A percentile compares a stretch with the other conserved stretches of the same genome.
Evolutionary conservation across 2,329 filamentous ascomycete genomes (phyloP).

Genomic region (Neodidymelliopsis sp.): DNA sequence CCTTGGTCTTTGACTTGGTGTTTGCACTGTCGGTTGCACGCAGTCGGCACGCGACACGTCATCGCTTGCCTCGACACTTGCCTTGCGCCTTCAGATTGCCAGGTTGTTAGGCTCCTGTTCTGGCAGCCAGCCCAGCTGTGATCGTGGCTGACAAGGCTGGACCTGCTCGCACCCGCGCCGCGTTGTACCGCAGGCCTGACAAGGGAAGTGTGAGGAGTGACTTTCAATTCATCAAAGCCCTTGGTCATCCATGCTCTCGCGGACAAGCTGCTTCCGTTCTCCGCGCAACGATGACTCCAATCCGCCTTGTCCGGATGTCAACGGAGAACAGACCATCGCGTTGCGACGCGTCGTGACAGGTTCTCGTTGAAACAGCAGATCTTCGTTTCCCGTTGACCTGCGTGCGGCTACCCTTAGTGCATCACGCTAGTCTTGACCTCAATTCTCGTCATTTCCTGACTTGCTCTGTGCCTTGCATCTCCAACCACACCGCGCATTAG

Average conservation of each 20-base stretch:
- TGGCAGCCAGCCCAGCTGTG: constrained; percentile 26
- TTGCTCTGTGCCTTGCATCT: constrained; percentile 7
- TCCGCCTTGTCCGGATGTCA: constrained; percentile 10
- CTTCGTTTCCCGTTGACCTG: constrained; percentile 44
- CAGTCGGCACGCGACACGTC: constrained; percentile 14
- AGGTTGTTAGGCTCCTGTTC: constrained; percentile 27
- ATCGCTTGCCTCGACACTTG: constrained; percentile 1
- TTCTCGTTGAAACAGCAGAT: constrained; percentile 35
- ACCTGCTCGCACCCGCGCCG: constrained; percentile 16
- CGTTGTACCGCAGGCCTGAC: constrained; percentile 1
- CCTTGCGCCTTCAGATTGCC: constrained; percentile 6
- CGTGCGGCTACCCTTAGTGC: constrained; percentile 44
- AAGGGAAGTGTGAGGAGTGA: neutral
- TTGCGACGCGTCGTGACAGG: constrained; percentile 30
- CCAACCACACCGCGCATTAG: neutral
- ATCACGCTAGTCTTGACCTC: constrained; percentile 14
- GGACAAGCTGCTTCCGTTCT: constrained; percentile 1
- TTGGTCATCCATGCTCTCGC: too few species aligned
- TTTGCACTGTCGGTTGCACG: neutral
- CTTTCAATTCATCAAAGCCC: constrained; percentile 11
- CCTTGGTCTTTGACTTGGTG: neutral
- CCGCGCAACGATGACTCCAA: constrained; percentile 11
- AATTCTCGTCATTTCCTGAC: constrained; percentile 10
- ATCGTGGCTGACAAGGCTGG: constrained; percentile 30
- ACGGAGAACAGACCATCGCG: constrained; percentile 31